Evolutionary conservation across 768 basidiomycete species (phyloP).

Genomic region (Dentipellis fragilis): DNA sequence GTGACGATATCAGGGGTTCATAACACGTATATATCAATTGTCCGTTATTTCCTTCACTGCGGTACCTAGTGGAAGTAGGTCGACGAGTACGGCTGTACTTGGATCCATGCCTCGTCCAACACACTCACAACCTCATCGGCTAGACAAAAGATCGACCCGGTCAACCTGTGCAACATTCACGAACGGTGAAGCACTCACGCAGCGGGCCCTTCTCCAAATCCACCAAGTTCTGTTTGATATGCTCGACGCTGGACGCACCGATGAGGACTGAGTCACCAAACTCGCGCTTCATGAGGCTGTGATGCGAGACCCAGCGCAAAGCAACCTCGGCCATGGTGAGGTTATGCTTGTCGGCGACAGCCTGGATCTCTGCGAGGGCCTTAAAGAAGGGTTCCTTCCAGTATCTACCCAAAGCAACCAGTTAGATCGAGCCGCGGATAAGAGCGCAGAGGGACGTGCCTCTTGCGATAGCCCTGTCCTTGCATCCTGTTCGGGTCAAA

Average conservation of each 20-base stretch:
- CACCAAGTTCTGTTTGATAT: slow-evolving; percentile 44
- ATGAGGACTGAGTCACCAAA: slow-evolving; percentile 45
- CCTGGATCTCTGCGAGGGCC: slow-evolving; percentile 34
- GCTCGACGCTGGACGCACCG: slow-evolving; percentile 47
- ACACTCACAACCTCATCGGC: slow-evolving; percentile 13
- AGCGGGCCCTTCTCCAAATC: slow-evolving; percentile 51
- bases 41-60: too few species aligned
- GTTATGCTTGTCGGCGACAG: slow-evolving; percentile 27
- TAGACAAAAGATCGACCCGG: not conserved
- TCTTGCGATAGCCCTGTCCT: slow-evolving; percentile 25
- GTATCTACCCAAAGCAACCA: slow-evolving; percentile 21
- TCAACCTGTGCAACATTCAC: not conserved
- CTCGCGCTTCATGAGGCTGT: slow-evolving; percentile 35
- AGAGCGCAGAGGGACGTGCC: too few species aligned
- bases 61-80: slow-evolving; percentile 6
- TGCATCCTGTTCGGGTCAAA: slow-evolving; percentile 38
- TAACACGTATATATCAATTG: too few species aligned
- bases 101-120: slow-evolving; percentile 14
- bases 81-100: slow-evolving; percentile 7
- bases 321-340: slow-evolving; percentile 32
- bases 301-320: slow-evolving; percentile 38
- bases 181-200: slow-evolving; percentile 21
- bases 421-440: too few species aligned
- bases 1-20: too few species aligned
- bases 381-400: slow-evolving; percentile 48